Evolutionary conservation across 2,329 filamentous ascomycete genomes (phyloP).

Genomic region (Exophiala bonariae): DNA sequence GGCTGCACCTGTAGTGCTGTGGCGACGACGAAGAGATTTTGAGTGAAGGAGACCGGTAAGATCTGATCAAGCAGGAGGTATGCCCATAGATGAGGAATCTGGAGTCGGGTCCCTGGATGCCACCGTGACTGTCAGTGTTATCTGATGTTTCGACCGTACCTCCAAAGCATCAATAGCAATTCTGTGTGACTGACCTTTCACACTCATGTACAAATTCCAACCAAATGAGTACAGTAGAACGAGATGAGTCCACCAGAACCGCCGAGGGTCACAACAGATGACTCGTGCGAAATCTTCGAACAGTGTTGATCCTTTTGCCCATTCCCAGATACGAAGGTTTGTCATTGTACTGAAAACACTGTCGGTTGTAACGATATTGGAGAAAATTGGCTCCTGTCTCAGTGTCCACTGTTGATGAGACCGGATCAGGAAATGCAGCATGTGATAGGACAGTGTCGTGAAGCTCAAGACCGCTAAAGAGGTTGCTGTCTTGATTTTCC

Average conservation of each 20-base stretch:
- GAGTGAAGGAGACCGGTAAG: conserved; percentile 61
- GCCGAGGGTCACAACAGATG: conserved; percentile 7
- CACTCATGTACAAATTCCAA: conserved; percentile 19
- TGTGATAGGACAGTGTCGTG: conserved; percentile 17
- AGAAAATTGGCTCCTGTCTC: neutral
- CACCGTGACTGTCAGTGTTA: no score
- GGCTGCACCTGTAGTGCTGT: conserved; percentile 45
- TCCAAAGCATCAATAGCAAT: no score
- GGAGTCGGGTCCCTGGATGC: conserved; percentile 1
- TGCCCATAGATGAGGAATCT: conserved; percentile 40
- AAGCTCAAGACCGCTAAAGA: conserved; percentile 16
- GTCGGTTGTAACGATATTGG: neutral
- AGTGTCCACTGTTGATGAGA: conserved; percentile 12
- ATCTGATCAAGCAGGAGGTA: conserved; percentile 60
- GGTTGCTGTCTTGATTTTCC: conserved; percentile 1
- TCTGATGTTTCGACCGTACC: no score
- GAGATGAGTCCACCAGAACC: conserved; percentile 15
- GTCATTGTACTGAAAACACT: neutral
- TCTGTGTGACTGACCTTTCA: conserved; percentile 12
- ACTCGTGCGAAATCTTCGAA: conserved; percentile 16
- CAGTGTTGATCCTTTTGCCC: conserved; percentile 14
- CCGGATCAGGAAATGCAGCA: conserved; percentile 22
- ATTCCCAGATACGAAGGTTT: conserved; percentile 14
- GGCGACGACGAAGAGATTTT: conserved; percentile 64
- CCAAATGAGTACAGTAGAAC: conserved; percentile 15